Evolutionary conservation across 1,284 basidiomycete species (phyloP).

Genomic region (Trichosporon faecale): DNA sequence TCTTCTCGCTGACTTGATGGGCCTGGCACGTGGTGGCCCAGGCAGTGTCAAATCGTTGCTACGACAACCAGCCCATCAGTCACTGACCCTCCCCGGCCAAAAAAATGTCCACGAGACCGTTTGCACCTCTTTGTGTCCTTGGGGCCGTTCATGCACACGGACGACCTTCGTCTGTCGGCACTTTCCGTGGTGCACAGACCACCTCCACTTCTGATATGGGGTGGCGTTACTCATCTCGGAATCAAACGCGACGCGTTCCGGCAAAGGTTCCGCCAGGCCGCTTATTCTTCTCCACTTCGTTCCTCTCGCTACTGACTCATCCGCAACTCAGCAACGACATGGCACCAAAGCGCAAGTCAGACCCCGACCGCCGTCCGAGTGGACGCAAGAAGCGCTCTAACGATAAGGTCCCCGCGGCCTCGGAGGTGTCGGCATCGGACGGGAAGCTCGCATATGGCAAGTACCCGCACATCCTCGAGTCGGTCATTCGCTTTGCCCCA

Average conservation of each 20-base stretch:
- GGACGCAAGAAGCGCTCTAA: background rate
- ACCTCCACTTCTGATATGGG: background rate
- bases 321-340: background rate
- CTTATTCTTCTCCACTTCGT: background rate
- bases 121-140: no score
- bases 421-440: background rate
- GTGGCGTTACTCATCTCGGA: background rate
- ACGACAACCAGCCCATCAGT: no score
- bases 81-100: no score
- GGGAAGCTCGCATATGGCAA: background rate
- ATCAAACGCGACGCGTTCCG: background rate
- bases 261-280: background rate
- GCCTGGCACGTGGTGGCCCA: no score
- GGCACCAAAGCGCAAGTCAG: background rate
- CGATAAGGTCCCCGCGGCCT: background rate
- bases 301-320: background rate
- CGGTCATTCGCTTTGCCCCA: background rate
- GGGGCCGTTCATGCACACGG: no score
- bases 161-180: no score
- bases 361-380: background rate
- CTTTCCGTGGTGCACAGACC: background rate
- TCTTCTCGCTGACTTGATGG: no score
- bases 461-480: background rate
- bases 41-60: no score
- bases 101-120: no score